phyloP scores from a whole-genome alignment of 768 basidiomycete genomes.

The Russula sp. region DNA sequence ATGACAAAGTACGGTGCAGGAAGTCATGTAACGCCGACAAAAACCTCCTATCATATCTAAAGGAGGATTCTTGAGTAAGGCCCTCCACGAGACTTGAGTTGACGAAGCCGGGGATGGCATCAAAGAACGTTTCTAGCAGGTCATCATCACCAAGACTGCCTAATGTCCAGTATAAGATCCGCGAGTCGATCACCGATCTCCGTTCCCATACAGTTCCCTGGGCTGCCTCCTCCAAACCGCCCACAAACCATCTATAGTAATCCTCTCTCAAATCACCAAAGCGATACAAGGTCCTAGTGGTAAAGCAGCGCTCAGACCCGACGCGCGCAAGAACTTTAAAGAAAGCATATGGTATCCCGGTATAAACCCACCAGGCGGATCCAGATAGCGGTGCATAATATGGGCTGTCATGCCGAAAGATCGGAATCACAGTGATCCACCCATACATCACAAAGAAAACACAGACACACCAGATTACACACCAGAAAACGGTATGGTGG shows the following conservation, averaged over 20 bases:
- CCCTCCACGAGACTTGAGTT: not conserved
- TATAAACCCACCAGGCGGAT: no score
- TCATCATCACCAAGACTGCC: not conserved
- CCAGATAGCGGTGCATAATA: not conserved
- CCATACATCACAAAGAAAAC: not conserved
- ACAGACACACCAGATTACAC: not conserved
- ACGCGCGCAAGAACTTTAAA: no score
- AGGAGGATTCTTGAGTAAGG: no score
- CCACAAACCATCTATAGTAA: no score
- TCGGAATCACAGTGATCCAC: not conserved
- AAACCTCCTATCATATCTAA: no score
- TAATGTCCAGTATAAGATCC: not conserved
- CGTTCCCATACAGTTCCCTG: no score
- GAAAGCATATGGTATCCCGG: no score
- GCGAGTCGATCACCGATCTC: not conserved
- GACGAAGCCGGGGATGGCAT: not conserved
- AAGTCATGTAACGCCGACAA: no score
- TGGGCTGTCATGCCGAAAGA: not conserved
- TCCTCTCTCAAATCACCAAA: no score
- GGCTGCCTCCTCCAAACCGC: not conserved
- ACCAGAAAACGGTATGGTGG: not conserved
- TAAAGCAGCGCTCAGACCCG: no score
- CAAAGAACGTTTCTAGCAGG: not conserved
- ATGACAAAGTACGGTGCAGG: no score
- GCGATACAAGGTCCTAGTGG: no score